Evolutionary conservation across 164 flowering plant species (phyloP).

Genomic region (Magnolia changhungtana): DNA sequence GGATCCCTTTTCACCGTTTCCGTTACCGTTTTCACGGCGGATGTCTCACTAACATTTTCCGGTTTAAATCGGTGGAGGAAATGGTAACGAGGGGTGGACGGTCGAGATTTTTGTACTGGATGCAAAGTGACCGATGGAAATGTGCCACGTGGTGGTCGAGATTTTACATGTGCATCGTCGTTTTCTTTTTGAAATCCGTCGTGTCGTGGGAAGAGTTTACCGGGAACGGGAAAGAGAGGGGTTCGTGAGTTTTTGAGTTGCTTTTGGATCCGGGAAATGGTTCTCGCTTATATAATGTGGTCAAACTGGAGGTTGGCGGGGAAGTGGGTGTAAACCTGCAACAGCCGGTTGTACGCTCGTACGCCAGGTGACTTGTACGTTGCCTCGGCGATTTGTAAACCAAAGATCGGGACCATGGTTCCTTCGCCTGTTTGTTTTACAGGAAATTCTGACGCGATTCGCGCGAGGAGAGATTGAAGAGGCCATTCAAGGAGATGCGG

Average conservation of each 20-base stretch:
- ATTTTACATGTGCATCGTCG: neutral
- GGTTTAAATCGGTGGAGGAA: neutral
- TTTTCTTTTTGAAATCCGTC: neutral
- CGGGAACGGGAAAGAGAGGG: neutral
- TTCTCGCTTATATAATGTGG: neutral
- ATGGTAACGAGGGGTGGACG: neutral
- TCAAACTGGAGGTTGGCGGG: conserved; percentile 7
- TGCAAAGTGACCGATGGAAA: neutral
- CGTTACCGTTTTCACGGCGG: neutral
- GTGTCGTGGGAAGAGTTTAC: neutral
- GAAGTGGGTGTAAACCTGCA: neutral
- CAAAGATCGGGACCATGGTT: no score
- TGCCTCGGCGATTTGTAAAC: no score
- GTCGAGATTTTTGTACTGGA: neutral
- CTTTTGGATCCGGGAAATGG: neutral
- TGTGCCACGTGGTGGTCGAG: neutral
- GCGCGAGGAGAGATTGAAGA: no score
- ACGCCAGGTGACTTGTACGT: neutral
- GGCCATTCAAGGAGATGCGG: no score
- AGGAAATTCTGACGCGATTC: no score
- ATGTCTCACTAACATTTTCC: no score
- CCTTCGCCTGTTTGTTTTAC: no score
- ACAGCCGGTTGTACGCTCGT: neutral
- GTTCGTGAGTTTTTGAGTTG: neutral
- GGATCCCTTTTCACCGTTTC: neutral